Evolutionary conservation across 164 flowering plant genomes (phyloP), one percentile per base, ranked within the genome.

Genomic region (Stephania japonica): DNA sequence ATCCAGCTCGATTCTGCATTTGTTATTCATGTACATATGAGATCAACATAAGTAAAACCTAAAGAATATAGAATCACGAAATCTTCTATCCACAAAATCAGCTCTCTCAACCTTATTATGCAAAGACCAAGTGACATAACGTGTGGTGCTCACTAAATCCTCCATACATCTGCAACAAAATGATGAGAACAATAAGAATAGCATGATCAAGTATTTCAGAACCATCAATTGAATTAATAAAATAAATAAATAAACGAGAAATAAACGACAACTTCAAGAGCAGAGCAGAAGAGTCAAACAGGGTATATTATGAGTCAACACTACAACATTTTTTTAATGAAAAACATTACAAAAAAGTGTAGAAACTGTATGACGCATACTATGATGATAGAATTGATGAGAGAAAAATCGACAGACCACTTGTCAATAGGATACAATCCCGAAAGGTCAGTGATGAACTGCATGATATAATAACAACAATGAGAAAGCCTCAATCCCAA

Each of bases 41-140:
- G 73, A 65, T n/a, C 70, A 49, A 76, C 18, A 71, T 41, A 23
- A 73, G 21, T 50, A 38, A 7, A 11, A 24, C 43, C 47, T 14
- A 14, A 25, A 26, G 19, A 65, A 18, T 41, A 73, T 16, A 27
- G 41, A 11, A 26, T 7, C 16, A 64, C 25, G 38, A 72, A 14
- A 18, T 24, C 32, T 65, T 59, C 10, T 18, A 41, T 53, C 53
- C 25, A 47, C 56, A 42, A 67, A 10, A 26, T 61, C 14, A 61
- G 70, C 38, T 59, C 14, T 56, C 50, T 68, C 43, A 49, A 94
- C 99, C 99, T 95, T 95, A 78, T 95, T 92, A 81, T 94, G 99
- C 75, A 94, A 92, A 42, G 99, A 94, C 99, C 99, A 95, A 41
- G 91, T 85, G 69, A 93, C 98, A 74, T 91, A 93, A 18, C 95